A percentile compares a stretch with the other conserved stretches of the same genome.
These are phyloP conservation scores for Closterium sp. DNA, from an alignment of 139 green algal genomes.

Conservation along the genomic window DNA sequence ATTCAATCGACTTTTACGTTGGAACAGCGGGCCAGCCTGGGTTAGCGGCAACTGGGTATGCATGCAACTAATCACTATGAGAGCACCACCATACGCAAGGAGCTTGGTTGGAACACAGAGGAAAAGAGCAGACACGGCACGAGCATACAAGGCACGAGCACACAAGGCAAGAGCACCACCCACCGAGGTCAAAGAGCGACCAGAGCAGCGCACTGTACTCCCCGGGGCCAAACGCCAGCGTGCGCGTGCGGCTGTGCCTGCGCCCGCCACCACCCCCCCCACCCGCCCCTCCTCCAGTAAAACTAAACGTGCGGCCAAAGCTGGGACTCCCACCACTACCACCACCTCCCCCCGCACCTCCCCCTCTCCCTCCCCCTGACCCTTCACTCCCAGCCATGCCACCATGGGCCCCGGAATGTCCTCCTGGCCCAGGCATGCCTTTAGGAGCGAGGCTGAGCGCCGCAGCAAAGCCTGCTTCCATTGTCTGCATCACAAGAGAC, in stretches of 20 bases:
- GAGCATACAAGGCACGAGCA: neutral
- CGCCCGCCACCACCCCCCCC: neutral
- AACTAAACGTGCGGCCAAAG: neutral
- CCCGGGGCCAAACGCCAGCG: neutral
- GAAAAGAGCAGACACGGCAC: neutral
- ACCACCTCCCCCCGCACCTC: neutral
- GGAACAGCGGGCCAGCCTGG: no score
- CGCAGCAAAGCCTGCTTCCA: neutral
- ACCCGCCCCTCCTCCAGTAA: neutral
- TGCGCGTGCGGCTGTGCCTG: neutral
- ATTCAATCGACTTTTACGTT: no score
- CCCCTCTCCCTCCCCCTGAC: neutral
- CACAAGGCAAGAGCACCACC: neutral
- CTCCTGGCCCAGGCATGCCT: neutral
- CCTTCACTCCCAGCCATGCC: neutral
- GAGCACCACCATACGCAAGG: no score
- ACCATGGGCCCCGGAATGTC: no score
- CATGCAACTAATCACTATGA: no score
- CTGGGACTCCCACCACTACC: neutral
- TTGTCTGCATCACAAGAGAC: neutral
- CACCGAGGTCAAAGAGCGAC: conserved; percentile 37
- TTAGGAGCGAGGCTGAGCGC: neutral
- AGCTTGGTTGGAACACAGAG: no score
- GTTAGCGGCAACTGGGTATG: no score
- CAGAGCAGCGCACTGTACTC: conserved; percentile 29